A percentile compares a stretch with the other conserved stretches of the same genome.
These are phyloP conservation scores for Isoetes engelmannii DNA, from an alignment of 83 land plant species.

Conservation along the genomic window DNA sequence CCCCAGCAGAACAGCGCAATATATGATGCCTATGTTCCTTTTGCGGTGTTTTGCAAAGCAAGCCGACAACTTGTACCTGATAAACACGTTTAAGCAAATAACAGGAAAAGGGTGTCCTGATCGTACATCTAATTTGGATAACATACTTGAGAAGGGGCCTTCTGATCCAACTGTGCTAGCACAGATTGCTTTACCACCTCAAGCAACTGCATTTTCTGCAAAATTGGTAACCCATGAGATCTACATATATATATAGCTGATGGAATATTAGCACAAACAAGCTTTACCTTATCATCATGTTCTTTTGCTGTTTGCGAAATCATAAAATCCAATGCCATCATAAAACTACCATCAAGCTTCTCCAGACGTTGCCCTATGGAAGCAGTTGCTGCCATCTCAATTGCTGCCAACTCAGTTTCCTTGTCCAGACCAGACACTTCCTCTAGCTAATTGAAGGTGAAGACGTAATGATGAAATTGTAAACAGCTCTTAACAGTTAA, in stretches of 20 bases:
- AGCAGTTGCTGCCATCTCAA: slow-evolving; percentile 83
- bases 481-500: no score
- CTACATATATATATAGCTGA: neutral
- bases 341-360: slow-evolving; percentile 78
- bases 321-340: slow-evolving; percentile 96
- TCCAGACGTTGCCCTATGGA: slow-evolving; percentile 86
- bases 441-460: slow-evolving; percentile 38
- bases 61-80: slow-evolving; percentile 94
- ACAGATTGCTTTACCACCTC: slow-evolving; percentile 90
- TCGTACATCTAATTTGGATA: neutral
- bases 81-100: neutral
- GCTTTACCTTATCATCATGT: slow-evolving; percentile 56
- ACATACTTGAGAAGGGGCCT: slow-evolving; percentile 86
- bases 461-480: no score
- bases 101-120: no score
- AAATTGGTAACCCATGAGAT: neutral
- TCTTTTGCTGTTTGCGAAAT: slow-evolving; percentile 60
- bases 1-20: slow-evolving; percentile 82
- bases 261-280: neutral
- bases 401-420: slow-evolving; percentile 64
- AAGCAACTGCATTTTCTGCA: slow-evolving; percentile 70
- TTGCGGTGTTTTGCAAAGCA: slow-evolving; percentile 79
- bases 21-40: slow-evolving; percentile 88
- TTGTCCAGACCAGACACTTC: slow-evolving; percentile 69
- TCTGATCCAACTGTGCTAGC: slow-evolving; percentile 75